A percentile compares a stretch with the other conserved stretches of the same genome.
These are phyloP conservation scores for Buxus sempervirens DNA, from an alignment of 164 flowering plant genomes.

Conservation along the genomic window DNA sequence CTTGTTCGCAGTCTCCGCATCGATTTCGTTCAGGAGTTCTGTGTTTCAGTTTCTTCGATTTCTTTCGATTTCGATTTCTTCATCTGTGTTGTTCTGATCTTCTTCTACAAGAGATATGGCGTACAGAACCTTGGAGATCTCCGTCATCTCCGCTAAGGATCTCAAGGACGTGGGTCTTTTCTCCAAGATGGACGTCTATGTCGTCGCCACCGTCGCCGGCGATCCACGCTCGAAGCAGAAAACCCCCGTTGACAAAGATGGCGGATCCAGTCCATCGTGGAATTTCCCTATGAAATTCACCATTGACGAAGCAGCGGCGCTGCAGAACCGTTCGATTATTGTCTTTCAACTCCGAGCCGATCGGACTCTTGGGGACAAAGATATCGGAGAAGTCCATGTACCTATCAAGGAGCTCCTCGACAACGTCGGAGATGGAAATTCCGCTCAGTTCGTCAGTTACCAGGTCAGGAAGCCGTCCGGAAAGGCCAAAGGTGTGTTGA, in stretches of 20 bases:
- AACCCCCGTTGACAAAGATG: constrained; percentile 32
- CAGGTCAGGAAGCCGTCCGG: constrained; percentile 55
- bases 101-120: constrained; percentile 19
- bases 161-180: constrained; percentile 33
- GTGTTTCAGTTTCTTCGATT: too few relatives aligned
- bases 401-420: constrained; percentile 60
- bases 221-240: constrained; percentile 24
- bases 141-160: constrained; percentile 33
- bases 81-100: too few relatives aligned
- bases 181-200: constrained; percentile 40
- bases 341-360: constrained; percentile 37
- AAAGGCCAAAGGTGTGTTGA: constrained; percentile 51
- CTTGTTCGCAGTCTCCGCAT: too few relatives aligned
- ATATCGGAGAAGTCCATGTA: constrained; percentile 54
- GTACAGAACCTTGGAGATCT: constrained; percentile 30
- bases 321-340: constrained; percentile 29
- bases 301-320: constrained; percentile 35
- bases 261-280: constrained; percentile 55
- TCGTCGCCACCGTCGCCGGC: constrained; percentile 18
- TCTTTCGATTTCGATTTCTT: too few relatives aligned
- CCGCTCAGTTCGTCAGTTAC: constrained; percentile 35
- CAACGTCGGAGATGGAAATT: constrained; percentile 11
- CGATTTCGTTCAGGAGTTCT: too few relatives aligned
- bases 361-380: constrained; percentile 48
- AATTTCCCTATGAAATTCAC: constrained; percentile 42